Base-by-base conservation (phyloP, 2,329 filamentous ascomycete species). In the Juglanconis oblonga region DNA sequence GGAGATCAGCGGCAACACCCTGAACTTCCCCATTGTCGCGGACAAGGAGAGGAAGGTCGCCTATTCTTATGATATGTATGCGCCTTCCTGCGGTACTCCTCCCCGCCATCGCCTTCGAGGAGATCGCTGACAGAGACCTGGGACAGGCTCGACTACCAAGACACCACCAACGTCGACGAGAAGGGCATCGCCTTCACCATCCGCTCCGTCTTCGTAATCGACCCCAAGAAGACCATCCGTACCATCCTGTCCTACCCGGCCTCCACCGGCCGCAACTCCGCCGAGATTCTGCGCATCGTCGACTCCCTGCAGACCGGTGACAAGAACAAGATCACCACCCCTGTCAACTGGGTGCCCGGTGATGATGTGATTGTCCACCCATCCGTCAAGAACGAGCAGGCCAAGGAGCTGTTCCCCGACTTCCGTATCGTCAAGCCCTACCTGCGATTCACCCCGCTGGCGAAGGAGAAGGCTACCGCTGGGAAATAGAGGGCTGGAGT, bases 351-450 rank as follows among this genome's bases (percentile, higher is more conserved):
- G 92, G 81, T 88, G 44, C 87, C 87, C 49, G 92, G 92, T 57
- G 89, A 96, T 70, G 92, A 97, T 73, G 93, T 97, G 67, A 96
- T 97, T 72, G 90, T 97, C 64, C 91, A 92, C 72, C 91, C 92
- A 51, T 82, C 81, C 63, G 86, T 97, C 73, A 89, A 86, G 74
- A 92, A 91, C 64, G 90, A 91, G 75, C 88, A 95, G 79, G 93
- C 92, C 72, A 88, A 88, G 83, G 87, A 89, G 78, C 87, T 96
- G 72, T 97, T 96, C 83, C 91, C 91, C 64, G 83, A 94, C 65
- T 84, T 87, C 77, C 81, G 81, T 71, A 81, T 82, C 66, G 82
- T 88, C 74, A 88, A 88, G 82, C 85, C 85, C 59, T 89, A 93
- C 77, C 81, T 93, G 72, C 82, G 90, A 73, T 92, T 88, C 76